phyloP scores from a whole-genome alignment of 129 eudicot genomes.

The Lactuca sativa region DNA sequence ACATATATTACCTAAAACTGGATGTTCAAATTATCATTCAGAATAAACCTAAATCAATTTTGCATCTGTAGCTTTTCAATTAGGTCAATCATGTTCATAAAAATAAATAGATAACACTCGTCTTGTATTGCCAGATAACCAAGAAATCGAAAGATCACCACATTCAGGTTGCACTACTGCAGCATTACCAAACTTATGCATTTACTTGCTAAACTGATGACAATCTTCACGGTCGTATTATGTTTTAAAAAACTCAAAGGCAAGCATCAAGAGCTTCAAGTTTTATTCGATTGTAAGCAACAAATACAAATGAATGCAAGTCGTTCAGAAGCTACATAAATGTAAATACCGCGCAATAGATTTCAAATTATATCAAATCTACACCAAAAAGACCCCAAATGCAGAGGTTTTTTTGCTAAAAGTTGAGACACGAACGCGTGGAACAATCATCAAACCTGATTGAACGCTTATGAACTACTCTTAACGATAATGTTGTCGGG shows the following conservation, averaged over 20 bases:
- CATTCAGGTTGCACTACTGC: too few relatives aligned
- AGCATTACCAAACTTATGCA: too few relatives aligned
- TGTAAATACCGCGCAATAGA: neutral
- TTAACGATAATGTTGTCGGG: slow-evolving; percentile 1
- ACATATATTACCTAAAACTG: neutral
- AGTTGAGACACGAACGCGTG: neutral
- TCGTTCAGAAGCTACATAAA: neutral
- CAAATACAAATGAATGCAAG: neutral
- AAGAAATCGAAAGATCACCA: too few relatives aligned
- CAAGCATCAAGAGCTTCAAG: neutral
- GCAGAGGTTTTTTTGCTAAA: neutral
- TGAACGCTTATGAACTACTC: slow-evolving; percentile 3
- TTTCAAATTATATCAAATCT: neutral
- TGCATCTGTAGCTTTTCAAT: neutral
- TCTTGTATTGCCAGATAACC: too few relatives aligned
- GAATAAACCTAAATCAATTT: neutral
- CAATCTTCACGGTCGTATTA: too few relatives aligned
- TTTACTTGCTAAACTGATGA: too few relatives aligned
- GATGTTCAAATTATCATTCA: neutral
- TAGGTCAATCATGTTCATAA: too few relatives aligned
- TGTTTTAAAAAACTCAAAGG: neutral
- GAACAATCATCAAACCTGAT: slow-evolving; percentile 3
- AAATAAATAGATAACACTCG: too few relatives aligned
- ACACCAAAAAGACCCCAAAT: neutral
- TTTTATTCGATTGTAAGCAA: neutral